Base-by-base conservation (phyloP, 2,329 filamentous ascomycete genomes). In the Pseudopithomyces maydicus region DNA sequence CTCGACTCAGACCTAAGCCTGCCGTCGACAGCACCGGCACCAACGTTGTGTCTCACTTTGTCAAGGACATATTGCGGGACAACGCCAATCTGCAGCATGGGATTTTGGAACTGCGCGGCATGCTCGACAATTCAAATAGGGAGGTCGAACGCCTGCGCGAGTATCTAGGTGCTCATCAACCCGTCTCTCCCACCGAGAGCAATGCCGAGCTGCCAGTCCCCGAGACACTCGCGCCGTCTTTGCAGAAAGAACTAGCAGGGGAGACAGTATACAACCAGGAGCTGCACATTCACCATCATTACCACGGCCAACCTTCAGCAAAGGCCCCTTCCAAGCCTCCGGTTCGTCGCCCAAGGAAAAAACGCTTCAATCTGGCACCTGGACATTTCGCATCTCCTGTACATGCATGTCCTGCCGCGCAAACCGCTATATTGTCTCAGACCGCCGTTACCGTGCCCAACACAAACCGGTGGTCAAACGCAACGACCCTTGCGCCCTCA, bases 221-320 rank as follows among this genome's bases (percentile, higher is more conserved):
- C 1, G 20, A 41, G 22, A 49, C 49, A 12, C 41, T 58, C 3
- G 57, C 68, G 52, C 76, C 79, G 1, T 89, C 85, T 0, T 78
- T 97, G 50, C 84, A 87, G 56, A 86, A 90, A 41, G 93, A 97
- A 74, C 82, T 96, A 22, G 85, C 84, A 23, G 54, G 62, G 22
- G 75, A 77, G 19, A 59, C 64, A 38, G 22, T 63, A 5, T 54
- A 66, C 39, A 71, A 74, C 17, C 72, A 72, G 52, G 91, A 95
- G 68, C 79, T 97, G 14, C 94, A 97, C 68, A 90, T 98, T 44
- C 94, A 98, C 70, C 93, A 98, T 68, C 94, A 98, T 72, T 97
- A 97, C 71, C 92, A 97, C 64, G 85, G 88, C 11, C 79, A 87
- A 1, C 73, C 78, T 29, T 68, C 59, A 2, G 55, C 47, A 61